Evolutionary conservation across 495 filamentous ascomycete species (phyloP).

Genomic region (Rhizodiscina lignyota): DNA sequence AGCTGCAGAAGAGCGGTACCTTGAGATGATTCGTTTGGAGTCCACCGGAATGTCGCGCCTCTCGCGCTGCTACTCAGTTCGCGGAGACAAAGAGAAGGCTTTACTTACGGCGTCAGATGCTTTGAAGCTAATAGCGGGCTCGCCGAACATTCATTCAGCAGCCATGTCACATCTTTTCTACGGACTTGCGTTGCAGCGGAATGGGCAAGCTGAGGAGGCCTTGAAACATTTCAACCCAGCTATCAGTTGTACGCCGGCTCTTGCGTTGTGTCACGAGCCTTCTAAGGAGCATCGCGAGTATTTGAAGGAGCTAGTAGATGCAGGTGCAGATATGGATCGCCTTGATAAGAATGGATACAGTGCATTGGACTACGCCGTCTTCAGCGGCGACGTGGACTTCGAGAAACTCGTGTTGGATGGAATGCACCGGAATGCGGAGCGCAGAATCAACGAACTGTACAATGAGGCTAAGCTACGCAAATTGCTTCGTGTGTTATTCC

Average conservation of each 20-base stretch:
- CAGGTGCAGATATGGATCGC: slow-evolving; percentile 14
- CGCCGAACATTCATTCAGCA: slow-evolving; percentile 2
- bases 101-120: slow-evolving; percentile 7
- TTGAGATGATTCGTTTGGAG: background rate
- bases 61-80: slow-evolving; percentile 1
- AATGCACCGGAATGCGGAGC: background rate
- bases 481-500: slow-evolving; percentile 17
- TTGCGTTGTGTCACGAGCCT: slow-evolving; percentile 20
- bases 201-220: slow-evolving; percentile 6
- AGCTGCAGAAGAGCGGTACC: background rate
- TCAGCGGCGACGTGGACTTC: slow-evolving; percentile 5
- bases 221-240: slow-evolving; percentile 8
- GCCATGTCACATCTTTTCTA: slow-evolving; percentile 20
- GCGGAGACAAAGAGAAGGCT: slow-evolving; percentile 1
- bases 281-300: slow-evolving; percentile 16
- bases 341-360: slow-evolving; percentile 17
- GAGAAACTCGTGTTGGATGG: slow-evolving; percentile 11
- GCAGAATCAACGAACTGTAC: background rate
- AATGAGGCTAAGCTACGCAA: slow-evolving; percentile 13
- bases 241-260: slow-evolving; percentile 14
- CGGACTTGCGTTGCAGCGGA: slow-evolving; percentile 3
- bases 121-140: background rate
- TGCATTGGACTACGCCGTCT: slow-evolving; percentile 16
- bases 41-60: slow-evolving; percentile 2
- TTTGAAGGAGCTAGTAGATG: slow-evolving; percentile 12